Percentiles rank a stretch among this genome's conserved stretches.
Evolutionary conservation across 164 flowering plant species (phyloP).

Genomic region (Houttuynia cordata): DNA sequence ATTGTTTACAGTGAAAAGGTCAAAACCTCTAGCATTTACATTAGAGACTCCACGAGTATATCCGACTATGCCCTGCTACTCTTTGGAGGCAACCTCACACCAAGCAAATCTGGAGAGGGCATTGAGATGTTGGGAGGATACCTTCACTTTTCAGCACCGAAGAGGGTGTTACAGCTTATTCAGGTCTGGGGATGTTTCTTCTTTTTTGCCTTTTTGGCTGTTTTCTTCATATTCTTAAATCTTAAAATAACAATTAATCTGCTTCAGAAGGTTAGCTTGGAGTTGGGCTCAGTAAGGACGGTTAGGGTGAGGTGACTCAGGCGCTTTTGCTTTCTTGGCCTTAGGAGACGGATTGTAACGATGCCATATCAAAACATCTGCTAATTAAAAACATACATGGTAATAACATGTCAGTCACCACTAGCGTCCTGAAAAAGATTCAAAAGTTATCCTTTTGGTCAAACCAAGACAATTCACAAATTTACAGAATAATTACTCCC

Average conservation of each 20-base stretch:
- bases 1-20: slow-evolving; percentile 95
- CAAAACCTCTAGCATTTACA: slow-evolving; percentile 60
- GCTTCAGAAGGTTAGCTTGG: neutral
- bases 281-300: neutral
- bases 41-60: slow-evolving; percentile 88
- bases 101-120: slow-evolving; percentile 69
- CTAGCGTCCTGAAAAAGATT: neutral
- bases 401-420: neutral
- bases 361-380: no score
- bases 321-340: neutral
- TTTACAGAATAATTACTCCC: no score
- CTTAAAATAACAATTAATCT: neutral
- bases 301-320: no score
- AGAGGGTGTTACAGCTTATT: slow-evolving; percentile 66
- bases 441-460: no score
- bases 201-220: neutral
- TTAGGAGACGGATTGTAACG: neutral
- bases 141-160: slow-evolving; percentile 92
- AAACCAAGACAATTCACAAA: no score
- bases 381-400: neutral
- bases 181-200: slow-evolving; percentile 26
- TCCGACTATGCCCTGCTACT: slow-evolving; percentile 91
- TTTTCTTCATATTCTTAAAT: neutral
- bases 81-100: slow-evolving; percentile 79
- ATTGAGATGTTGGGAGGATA: slow-evolving; percentile 98